Base-by-base conservation (phyloP, 768 basidiomycete species). In the Crucibulum laeve region DNA sequence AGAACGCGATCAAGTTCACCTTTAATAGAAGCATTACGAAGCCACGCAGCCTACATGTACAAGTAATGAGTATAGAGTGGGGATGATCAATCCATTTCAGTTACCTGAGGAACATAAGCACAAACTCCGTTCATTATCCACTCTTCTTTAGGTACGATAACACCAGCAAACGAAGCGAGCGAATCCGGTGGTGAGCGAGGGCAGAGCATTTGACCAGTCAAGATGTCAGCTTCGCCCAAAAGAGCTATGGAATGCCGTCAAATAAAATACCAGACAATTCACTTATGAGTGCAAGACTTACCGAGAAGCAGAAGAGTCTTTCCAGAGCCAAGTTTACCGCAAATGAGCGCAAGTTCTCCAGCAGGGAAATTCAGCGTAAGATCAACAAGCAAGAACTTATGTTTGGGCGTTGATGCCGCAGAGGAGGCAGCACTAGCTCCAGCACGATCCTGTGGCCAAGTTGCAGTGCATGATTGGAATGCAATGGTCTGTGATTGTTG, bases 261-360 rank as follows among this genome's bases (percentile, higher is more conserved):
- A n/a, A n/a, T n/a, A n/a, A n/a, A n/a, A n/a, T n/a, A 42, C 22
- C 38, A 17, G 37, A 55, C 52, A 56, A 44, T 15, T 33, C 23
- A 18, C 23, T 15, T 26, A 22, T 36, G 19, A 23, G 18, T 17
- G 21, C 13, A 41, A 19, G 19, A 56, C 57, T 14, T 49, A 76
- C 87, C 75, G 24, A 87, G 70, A n/a, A 95, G 65, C 23, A 95
- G 59, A 4, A 96, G 65, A 0, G 91, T 88, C 67, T 95, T 96
- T 21, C 93, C 92, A 14, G 86, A 86, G 3, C 91, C 92, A 7
- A 95, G 70, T 56, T 91, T 90, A 2, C 93, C 93, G 54, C 91
- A 93, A 14, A 96, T 76, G 13, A 96, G 71, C 1, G 87, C 84
- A 19, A 95, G 69, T 60, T 87, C 77, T 21, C 87, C 87, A 10